phyloP scores from a whole-genome alignment of 441 rosid species.

The Gossypium gossypioides region DNA sequence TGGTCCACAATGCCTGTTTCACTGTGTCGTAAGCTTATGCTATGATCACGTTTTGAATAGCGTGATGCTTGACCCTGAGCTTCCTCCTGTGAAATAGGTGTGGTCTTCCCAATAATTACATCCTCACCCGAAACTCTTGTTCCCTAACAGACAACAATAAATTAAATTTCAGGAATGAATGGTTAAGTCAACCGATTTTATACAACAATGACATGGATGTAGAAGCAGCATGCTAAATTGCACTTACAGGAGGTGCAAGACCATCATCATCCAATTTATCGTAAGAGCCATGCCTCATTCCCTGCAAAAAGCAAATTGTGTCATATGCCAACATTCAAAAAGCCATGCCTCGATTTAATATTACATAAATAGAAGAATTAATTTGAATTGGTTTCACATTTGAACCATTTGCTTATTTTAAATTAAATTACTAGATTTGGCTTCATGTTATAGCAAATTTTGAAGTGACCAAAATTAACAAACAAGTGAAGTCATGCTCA shows the following conservation, averaged over 20 bases:
- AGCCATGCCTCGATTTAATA: background rate
- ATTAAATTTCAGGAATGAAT: slow-evolving; percentile 10
- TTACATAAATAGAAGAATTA: background rate
- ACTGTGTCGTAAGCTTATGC: slow-evolving; percentile 93
- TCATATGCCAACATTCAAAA: slow-evolving; percentile 8
- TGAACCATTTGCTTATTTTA: background rate
- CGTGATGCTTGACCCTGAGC: slow-evolving; percentile 82
- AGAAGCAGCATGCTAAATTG: background rate
- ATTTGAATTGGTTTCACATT: background rate
- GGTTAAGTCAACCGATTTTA: background rate
- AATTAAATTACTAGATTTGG: background rate
- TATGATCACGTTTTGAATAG: slow-evolving; percentile 80
- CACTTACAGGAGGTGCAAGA: slow-evolving; percentile 91
- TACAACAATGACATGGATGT: background rate
- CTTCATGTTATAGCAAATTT: background rate
- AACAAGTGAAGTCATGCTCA: slow-evolving; percentile 1
- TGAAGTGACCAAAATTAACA: background rate
- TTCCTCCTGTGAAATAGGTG: slow-evolving; percentile 88
- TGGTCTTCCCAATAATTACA: slow-evolving; percentile 92
- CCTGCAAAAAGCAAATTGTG: slow-evolving; percentile 40
- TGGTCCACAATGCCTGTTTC: slow-evolving; percentile 98
- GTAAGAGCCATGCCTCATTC: slow-evolving; percentile 98
- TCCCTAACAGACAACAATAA: slow-evolving; percentile 42
- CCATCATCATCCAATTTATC: slow-evolving; percentile 98
- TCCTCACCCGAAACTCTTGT: slow-evolving; percentile 96